Base-by-base conservation (phyloP, 495 filamentous ascomycete genomes). In the Lepidopterella palustris region DNA sequence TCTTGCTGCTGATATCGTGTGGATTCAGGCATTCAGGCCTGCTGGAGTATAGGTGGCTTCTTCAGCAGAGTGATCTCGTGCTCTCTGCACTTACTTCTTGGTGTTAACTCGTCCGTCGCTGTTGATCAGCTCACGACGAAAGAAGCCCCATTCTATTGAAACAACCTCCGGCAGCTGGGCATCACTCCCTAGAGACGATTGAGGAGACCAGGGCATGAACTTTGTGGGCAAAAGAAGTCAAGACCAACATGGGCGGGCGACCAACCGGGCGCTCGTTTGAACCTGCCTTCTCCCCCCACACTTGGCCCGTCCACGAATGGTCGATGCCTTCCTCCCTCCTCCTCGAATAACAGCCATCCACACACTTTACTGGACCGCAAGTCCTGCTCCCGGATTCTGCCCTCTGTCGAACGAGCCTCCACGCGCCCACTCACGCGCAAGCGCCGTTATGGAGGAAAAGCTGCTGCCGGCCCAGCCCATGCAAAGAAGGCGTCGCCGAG, bases 391-490 rank as follows among this genome's bases (percentile, higher is more conserved):
- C 51, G 28, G 51, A n/a, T 54, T 54, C 51, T 31, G 23, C 28
- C 18, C 13, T 50, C 39, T 24, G 45, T 29, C 55, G 40, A 55
- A 55, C 53, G 40, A 48, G 57, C 49, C 51, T 35, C 45, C 32
- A 45, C 45, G 57, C 58, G 57, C 39, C 62, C 59, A 26, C 49
- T 56, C 60, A 60, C 35, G 45, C 54, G 60, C 60, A 63, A 60
- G 60, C 64, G 64, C 64, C 57, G 60, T n/a, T 48, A 20, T 27
- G 21, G 23, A 11, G 13, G 57, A n/a, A 59, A 51, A 51, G 23
- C 55, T 59, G 28, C 45, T 42, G 47, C 53, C 53, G 58, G 53
- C 40, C 49, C 62, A 61, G 62, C 62, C 61, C 57, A 64, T n/a
- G n/a, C n/a, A 63, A 24, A 24, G n/a, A 5, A 40, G 55, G 55